Base-by-base conservation (phyloP, 1,139 yeast genomes). In the Protomyces arabidopsidicola region DNA sequence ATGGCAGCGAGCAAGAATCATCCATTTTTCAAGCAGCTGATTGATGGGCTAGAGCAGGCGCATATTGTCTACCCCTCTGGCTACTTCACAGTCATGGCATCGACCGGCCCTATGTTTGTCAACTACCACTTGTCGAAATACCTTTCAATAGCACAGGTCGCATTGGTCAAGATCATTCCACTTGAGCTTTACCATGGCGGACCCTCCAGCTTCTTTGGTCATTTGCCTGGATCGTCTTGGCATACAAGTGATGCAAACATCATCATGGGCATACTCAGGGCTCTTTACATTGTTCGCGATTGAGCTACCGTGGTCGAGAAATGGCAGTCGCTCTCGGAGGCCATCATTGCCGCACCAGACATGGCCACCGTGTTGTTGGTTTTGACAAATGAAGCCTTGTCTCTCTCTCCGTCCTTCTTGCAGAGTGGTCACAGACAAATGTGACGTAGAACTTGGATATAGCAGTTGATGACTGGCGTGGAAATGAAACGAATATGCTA, bases 221-320 rank as follows among this genome's bases (percentile, higher is more conserved):
- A 61, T 20, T 57, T 61, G 39, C 51, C 55, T 35, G 65, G 65
- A 2, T 51, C 56, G n/a, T 55, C 61, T n/a, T 61, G 65, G 65
- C 65, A 61, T 45, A 61, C 57, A 5, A n/a, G 20, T 18, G 65
- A 61, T 42, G 65, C 65, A 8, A 57, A 42, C 12, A 36, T 36
- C n/a, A 42, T 50, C 36, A 55, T 61, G 51, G 31, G 31, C 31
- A 27, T 27, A 27, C 31, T 27, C 6, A 27, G 6, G 31, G 31
- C 31, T 27, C 31, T 27, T 27, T 27, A 27, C 31, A 27, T 27
- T 27, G 31, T 27, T 27, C 31, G 31, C 6, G 31, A 27, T 8
- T 27, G 31, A 27, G 31, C 8, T 27, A 8, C 31, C 31, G 31
- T 27, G 31, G 31, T 27, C 31, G 31, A 27, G 31, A 27, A 5